These are phyloP conservation scores for Entonaema liquescens DNA, from an alignment of 495 filamentous ascomycete species.

Conservation along the genomic window DNA sequence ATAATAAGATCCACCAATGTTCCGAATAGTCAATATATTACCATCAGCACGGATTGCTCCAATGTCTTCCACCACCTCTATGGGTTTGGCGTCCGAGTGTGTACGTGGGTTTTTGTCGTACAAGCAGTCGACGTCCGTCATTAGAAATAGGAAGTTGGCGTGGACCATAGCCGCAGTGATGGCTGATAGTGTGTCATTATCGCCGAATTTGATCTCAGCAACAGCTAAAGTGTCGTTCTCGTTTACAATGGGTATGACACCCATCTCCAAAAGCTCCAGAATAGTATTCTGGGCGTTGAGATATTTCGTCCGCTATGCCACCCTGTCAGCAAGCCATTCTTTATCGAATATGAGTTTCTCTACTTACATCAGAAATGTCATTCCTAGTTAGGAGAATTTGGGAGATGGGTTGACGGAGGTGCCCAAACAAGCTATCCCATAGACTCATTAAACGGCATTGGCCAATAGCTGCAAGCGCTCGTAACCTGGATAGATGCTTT, in stretches of 20 bases:
- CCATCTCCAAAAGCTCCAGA: conserved; percentile 88
- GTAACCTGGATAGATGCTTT: conserved; percentile 84
- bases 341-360: background rate
- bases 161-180: conserved; percentile 98
- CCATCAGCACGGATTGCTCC: conserved; percentile 82
- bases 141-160: conserved; percentile 95
- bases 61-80: conserved; percentile 94
- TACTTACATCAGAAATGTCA: conserved; percentile 89
- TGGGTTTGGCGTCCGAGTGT: conserved; percentile 83
- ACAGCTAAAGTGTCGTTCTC: conserved; percentile 98
- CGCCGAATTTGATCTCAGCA: conserved; percentile 98
- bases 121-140: conserved; percentile 98
- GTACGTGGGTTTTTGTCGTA: conserved; percentile 94
- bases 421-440: conserved; percentile 91
- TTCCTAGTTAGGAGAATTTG: conserved; percentile 96
- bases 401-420: conserved; percentile 87
- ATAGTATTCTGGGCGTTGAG: conserved; percentile 96
- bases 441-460: conserved; percentile 95
- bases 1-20: background rate
- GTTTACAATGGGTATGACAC: conserved; percentile 97
- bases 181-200: conserved; percentile 96
- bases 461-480: conserved; percentile 94
- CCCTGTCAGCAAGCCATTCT: conserved; percentile 3
- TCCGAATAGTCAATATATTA: conserved; percentile 35
- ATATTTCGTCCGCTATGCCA: conserved; percentile 82